Evolutionary conservation across 257 asterid species (phyloP), one percentile per base, ranked within the genome.

Genomic region (Asclepias syriaca): DNA sequence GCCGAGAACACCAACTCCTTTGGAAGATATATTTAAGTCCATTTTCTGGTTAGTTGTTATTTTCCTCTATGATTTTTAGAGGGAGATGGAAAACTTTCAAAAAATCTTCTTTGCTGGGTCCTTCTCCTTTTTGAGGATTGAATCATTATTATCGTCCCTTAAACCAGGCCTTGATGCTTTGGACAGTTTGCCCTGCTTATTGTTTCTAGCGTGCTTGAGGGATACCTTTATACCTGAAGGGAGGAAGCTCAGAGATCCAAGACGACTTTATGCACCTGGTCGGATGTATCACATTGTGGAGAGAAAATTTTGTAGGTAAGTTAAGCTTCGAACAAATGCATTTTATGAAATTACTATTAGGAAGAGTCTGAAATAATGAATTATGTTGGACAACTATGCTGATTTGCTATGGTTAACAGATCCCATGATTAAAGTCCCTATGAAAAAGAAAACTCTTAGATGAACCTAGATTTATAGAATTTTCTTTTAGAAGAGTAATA

Each of bases 221-320:
- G 99, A 94, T 78, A 94, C 99, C 55, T 91, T 94, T 84, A 80
- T 94, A 76, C 97, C 92, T 21, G 97, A 94, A 82, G 96, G 90
- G 54, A 89, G 95, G 82, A 94, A 94, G 87, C 97, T 91, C 73
- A 82, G 88, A 80, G 99, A 94, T 81, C 94, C 84, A n/a, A 87
- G 97, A 85, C 81, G 99, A 77, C 77, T 94, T 46, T 94, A 94
- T 80, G 92, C 96, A 67, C 99, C 99, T 61, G 97, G 97, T 55
- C 90, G 99, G 79, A 89, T 94, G 70, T 94, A 94, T 88, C 99
- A 94, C 72, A 85, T 94, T 3, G 97, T 94, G 3, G 97, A 91
- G 73, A 84, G 99, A 78, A 94, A 81, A 81, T 91, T 94, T 80
- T 94, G 97, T 91, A 83, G 97, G 97, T 91, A 86, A 59, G 72